A percentile compares a stretch with the other conserved stretches of the same genome.
Conservation (phyloP, 352 stramenopile genomes). For the Phytopythium vexans region DNA sequence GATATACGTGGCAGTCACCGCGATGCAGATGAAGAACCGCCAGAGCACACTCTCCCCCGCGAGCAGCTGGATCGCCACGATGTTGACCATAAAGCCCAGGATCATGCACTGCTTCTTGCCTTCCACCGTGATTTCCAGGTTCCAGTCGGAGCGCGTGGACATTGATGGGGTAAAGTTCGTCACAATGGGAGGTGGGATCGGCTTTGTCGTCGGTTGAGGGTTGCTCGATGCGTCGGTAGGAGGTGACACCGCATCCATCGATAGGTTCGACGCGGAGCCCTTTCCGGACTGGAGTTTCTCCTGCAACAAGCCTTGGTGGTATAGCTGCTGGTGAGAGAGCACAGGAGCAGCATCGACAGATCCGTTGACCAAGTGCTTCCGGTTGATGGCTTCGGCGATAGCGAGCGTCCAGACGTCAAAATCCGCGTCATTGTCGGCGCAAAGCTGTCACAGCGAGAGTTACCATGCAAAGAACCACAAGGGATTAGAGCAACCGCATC, state of each 20-base stretch:
- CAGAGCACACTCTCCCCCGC: slow-evolving; percentile 65
- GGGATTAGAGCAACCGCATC: too few relatives aligned
- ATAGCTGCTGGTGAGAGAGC: slow-evolving; percentile 73
- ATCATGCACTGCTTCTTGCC: slow-evolving; percentile 74
- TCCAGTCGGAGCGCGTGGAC: slow-evolving; percentile 32
- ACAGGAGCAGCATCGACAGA: slow-evolving; percentile 19
- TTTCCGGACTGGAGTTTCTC: slow-evolving; percentile 35
- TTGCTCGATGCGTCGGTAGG: background rate
- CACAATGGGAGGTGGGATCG: slow-evolving; percentile 31
- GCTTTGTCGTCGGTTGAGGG: slow-evolving; percentile 6
- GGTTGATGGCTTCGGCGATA: slow-evolving; percentile 73
- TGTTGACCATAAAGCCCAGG: slow-evolving; percentile 75
- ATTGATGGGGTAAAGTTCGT: slow-evolving; percentile 29
- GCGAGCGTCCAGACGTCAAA: slow-evolving; percentile 79
- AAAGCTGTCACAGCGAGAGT: slow-evolving; percentile 33
- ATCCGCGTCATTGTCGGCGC: slow-evolving; percentile 67
- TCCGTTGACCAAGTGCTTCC: slow-evolving; percentile 46
- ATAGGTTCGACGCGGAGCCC: background rate
- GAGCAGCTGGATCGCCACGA: slow-evolving; percentile 60
- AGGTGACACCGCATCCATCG: background rate
- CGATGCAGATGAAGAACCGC: slow-evolving; percentile 56
- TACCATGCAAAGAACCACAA: slow-evolving; percentile 75
- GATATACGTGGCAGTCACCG: slow-evolving; percentile 42
- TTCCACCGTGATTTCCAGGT: slow-evolving; percentile 52
- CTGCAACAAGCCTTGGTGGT: slow-evolving; percentile 64